Conservation (phyloP, 371 early-diverging fungal species). For the Lichtheimia hyalospora region DNA sequence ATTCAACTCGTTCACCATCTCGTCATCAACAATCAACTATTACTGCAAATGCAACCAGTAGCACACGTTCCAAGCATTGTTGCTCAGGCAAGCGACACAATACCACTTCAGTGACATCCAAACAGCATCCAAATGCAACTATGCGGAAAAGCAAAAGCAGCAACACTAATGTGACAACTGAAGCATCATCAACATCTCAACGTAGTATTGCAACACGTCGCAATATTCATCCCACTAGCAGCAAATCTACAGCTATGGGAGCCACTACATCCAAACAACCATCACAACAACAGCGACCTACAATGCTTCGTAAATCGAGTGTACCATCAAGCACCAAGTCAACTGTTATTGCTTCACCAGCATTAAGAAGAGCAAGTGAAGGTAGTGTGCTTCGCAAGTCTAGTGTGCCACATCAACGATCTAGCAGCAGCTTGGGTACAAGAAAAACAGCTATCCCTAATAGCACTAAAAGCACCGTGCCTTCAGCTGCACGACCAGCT, state of each 20-base stretch:
- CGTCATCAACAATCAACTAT: too few species aligned
- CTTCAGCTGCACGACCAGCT: not conserved
- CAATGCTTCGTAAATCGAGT: not conserved
- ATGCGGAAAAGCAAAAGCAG: conserved; percentile 1
- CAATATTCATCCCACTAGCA: not conserved
- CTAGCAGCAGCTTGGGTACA: not conserved
- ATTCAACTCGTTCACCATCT: not conserved
- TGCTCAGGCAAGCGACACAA: too few species aligned
- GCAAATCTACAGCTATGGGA: not conserved
- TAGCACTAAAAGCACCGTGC: not conserved
- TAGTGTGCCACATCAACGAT: conserved; percentile 1
- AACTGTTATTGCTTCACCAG: not conserved
- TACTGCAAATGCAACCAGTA: too few species aligned
- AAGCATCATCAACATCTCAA: not conserved
- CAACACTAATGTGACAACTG: not conserved
- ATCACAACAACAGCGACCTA: too few species aligned
- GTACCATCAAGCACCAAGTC: conserved; percentile 1
- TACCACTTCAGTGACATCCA: too few species aligned
- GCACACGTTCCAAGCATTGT: too few species aligned
- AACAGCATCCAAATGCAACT: too few species aligned
- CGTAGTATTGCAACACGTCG: not conserved
- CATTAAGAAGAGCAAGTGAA: conserved; percentile 3
- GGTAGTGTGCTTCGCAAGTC: not conserved
- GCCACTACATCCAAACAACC: not conserved
- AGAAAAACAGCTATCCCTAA: conserved; percentile 1